A percentile compares a stretch with the other conserved stretches of the same genome.
phyloP scores from a whole-genome alignment of 2,329 filamentous ascomycete species.

The Camptophora hylomeconis region DNA sequence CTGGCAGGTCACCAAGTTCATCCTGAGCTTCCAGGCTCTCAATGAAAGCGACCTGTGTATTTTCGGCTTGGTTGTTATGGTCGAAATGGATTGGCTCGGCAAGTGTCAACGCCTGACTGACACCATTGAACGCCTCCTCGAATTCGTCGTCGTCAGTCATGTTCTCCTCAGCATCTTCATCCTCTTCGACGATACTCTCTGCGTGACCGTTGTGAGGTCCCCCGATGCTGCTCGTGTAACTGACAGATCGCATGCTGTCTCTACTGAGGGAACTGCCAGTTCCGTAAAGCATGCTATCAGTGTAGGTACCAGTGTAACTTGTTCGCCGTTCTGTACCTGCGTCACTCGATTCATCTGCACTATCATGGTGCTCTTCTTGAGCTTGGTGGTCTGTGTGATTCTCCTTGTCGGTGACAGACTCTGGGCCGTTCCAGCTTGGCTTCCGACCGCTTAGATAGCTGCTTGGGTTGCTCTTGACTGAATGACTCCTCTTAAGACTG shows the following conservation, averaged over 20 bases:
- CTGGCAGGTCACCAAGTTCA: slow-evolving; percentile 6
- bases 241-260: slow-evolving; percentile 19
- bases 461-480: slow-evolving; percentile 50
- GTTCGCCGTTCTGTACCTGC: slow-evolving; percentile 30
- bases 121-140: slow-evolving; percentile 6
- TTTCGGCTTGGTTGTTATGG: not conserved
- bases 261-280: slow-evolving; percentile 28
- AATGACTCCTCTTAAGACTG: slow-evolving; percentile 64
- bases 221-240: slow-evolving; percentile 28
- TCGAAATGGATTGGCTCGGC: slow-evolving; percentile 11
- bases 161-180: slow-evolving; percentile 21
- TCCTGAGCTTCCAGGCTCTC: slow-evolving; percentile 5
- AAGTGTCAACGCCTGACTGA: slow-evolving; percentile 11
- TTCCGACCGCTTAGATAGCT: slow-evolving; percentile 44
- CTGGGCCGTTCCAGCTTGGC: slow-evolving; percentile 50
- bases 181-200: slow-evolving; percentile 17
- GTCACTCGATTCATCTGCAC: slow-evolving; percentile 36
- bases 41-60: not conserved
- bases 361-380: slow-evolving; percentile 33
- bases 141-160: slow-evolving; percentile 9
- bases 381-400: slow-evolving; percentile 55
- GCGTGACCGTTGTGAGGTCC: slow-evolving; percentile 21
- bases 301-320: slow-evolving; percentile 27
- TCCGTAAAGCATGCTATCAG: slow-evolving; percentile 28
- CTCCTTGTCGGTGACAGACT: slow-evolving; percentile 40